These are phyloP conservation scores for Neonectria neomacrospora DNA, from an alignment of 2,329 filamentous ascomycete genomes.

Conservation along the genomic window DNA sequence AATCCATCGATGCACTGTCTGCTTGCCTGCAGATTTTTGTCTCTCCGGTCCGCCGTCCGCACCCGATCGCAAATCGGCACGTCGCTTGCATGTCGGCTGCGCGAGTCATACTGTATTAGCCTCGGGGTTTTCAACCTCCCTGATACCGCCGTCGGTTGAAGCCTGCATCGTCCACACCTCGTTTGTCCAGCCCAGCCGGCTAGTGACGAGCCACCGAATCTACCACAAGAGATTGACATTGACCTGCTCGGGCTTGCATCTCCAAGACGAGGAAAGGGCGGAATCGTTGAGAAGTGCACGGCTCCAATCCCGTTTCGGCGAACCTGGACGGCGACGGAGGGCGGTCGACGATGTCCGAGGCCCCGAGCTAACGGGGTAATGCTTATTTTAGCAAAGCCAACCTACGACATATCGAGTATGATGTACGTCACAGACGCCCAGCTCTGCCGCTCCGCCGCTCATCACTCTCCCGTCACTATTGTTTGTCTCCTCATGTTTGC, in stretches of 20 bases:
- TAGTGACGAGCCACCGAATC: constrained; percentile 38
- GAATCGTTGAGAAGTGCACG: constrained; percentile 35
- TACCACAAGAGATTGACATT: constrained; percentile 25
- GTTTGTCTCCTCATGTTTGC: constrained; percentile 21
- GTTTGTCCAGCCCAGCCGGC: constrained; percentile 30
- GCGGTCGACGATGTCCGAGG: constrained; percentile 32
- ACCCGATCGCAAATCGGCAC: constrained; percentile 26
- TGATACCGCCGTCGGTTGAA: constrained; percentile 33
- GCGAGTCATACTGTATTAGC: constrained; percentile 44
- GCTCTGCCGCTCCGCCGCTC: constrained; percentile 19
- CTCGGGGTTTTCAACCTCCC: constrained; percentile 35
- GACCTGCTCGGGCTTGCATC: constrained; percentile 12
- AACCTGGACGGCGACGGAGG: constrained; percentile 5
- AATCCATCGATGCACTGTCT: constrained; percentile 15
- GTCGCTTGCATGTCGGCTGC: constrained; percentile 32
- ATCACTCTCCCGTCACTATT: constrained; percentile 2
- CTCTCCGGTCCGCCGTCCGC: constrained; percentile 13
- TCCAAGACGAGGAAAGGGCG: constrained; percentile 15
- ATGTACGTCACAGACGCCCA: constrained; percentile 39
- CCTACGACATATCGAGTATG: constrained; percentile 13
- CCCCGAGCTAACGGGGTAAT: constrained; percentile 30
- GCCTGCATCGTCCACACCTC: constrained; percentile 24
- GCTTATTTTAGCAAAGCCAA: constrained; percentile 28
- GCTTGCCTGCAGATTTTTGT: constrained; percentile 21
- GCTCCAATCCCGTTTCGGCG: constrained; percentile 32